A percentile compares a stretch with the other conserved stretches of the same genome.
These are phyloP conservation scores for Pittosporum tobira DNA, from an alignment of 129 eudicot species.

Conservation along the genomic window DNA sequence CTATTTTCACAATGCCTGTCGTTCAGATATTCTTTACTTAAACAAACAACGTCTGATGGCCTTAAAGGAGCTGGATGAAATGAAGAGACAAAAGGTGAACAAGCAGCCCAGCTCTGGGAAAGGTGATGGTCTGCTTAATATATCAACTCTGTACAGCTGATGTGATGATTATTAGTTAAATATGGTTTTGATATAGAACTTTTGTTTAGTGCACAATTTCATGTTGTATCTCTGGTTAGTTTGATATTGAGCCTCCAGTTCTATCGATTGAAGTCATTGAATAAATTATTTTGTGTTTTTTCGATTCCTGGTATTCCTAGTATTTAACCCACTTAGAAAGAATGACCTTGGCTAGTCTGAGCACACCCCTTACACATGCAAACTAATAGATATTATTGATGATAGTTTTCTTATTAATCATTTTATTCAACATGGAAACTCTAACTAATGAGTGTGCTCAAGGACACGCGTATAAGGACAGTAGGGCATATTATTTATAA, in stretches of 20 bases:
- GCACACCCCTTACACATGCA: no score
- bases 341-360: no score
- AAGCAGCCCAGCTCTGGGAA: slow-evolving; percentile 14
- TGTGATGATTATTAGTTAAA: not conserved
- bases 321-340: no score
- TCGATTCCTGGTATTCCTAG: no score
- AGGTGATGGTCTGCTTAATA: slow-evolving; percentile 27
- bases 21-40: slow-evolving; percentile 50
- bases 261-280: not conserved
- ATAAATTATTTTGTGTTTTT: no score
- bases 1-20: not conserved
- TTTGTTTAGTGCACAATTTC: not conserved
- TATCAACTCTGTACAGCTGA: not conserved
- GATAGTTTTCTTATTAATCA: no score
- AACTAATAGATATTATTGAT: no score
- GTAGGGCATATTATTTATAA: no score
- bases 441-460: no score
- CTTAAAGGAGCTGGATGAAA: slow-evolving; percentile 43
- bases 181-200: not conserved
- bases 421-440: no score
- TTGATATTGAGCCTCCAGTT: not conserved
- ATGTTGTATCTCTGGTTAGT: not conserved
- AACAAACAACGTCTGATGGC: slow-evolving; percentile 63
- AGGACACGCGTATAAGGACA: no score
- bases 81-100: slow-evolving; percentile 38